Evolutionary conservation across 495 filamentous ascomycete genomes (phyloP), one percentile per base, ranked within the genome.

Genomic region (Aspergillus bridgeri): DNA sequence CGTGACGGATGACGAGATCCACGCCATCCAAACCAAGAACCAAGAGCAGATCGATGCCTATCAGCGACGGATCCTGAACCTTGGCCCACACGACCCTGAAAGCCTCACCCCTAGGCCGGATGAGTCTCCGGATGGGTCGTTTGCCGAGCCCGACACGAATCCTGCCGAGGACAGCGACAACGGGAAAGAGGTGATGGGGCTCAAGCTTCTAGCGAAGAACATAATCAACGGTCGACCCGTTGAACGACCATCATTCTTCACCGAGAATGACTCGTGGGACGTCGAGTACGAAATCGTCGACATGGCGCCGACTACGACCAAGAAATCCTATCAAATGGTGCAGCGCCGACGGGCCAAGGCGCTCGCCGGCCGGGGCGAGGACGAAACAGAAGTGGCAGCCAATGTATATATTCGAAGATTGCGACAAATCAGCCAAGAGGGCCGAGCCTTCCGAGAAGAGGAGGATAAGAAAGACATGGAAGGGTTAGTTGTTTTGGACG

Each of bases 211-310:
- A n/a, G n/a, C n/a, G n/a, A n/a, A n/a, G n/a, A 93, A 91, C 71
- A 81, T 79, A 55, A 80, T 96, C 53, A 90, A 96, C 70, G 85
- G 80, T 22, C 50, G 73, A 18, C 75, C 79, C 52, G 85, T 91
- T 8, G 57, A 70, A 1, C 84, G 91, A 2, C 89, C 91, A 0
- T 50, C 67, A 1, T 48, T 77, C 1, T 67, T 95, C 44, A 60
- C 27, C 0, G 48, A 71, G 15, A 13, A 59, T 0, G 83, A 92
- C 60, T 68, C 73, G 2, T 98, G 94, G 93, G 69, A 71, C 0
- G 72, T 97, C 42, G 85, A 96, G 54, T 96, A 96, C 70, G 76
- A 82, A 22, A 67, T 96, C 27, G 70, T 77, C 46, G 88, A 94
- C 64, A 62, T 86, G n/a, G n/a, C n/a, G n/a, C n/a, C n/a, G n/a